Conservation (phyloP, 352 stramenopile genomes). For the Globisporangium viniferum region DNA sequence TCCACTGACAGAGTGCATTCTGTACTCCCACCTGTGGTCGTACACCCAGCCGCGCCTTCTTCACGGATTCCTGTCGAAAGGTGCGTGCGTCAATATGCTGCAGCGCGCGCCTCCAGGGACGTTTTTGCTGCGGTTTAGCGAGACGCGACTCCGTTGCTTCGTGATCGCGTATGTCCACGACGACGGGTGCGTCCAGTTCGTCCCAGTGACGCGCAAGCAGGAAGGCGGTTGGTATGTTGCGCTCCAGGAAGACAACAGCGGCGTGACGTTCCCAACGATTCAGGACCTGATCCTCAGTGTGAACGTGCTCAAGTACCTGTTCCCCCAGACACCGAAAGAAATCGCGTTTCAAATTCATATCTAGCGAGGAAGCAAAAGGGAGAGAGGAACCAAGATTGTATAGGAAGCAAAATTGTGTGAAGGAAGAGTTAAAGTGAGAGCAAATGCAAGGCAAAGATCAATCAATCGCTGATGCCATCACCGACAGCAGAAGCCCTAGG, state of each 20-base stretch:
- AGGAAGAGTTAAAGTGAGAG: not conserved
- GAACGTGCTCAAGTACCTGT: conserved; percentile 76
- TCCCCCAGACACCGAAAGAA: conserved; percentile 77
- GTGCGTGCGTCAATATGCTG: conserved; percentile 73
- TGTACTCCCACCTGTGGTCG: conserved; percentile 53
- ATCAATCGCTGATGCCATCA: not conserved
- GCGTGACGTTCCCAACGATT: conserved; percentile 58
- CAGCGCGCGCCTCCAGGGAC: conserved; percentile 60
- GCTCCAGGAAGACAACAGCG: conserved; percentile 45
- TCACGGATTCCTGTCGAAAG: conserved; percentile 82
- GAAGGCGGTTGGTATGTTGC: conserved; percentile 54
- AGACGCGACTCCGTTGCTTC: conserved; percentile 60
- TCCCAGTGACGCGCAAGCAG: conserved; percentile 58
- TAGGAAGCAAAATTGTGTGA: not conserved
- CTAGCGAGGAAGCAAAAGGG: not conserved
- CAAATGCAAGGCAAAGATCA: not conserved
- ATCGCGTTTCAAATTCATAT: conserved; percentile 40
- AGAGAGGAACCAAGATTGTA: not conserved
- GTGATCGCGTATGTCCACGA: conserved; percentile 75
- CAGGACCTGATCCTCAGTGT: conserved; percentile 76
- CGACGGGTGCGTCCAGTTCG: conserved; percentile 64
- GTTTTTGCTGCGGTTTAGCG: conserved; percentile 79
- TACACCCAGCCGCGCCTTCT: conserved; percentile 76
- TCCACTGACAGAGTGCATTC: conserved; percentile 64
- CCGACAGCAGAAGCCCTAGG: not conserved